Evolutionary conservation across 2,329 filamentous ascomycete genomes (phyloP), one percentile per base, ranked within the genome.

Genomic region (Xylaria sp.): DNA sequence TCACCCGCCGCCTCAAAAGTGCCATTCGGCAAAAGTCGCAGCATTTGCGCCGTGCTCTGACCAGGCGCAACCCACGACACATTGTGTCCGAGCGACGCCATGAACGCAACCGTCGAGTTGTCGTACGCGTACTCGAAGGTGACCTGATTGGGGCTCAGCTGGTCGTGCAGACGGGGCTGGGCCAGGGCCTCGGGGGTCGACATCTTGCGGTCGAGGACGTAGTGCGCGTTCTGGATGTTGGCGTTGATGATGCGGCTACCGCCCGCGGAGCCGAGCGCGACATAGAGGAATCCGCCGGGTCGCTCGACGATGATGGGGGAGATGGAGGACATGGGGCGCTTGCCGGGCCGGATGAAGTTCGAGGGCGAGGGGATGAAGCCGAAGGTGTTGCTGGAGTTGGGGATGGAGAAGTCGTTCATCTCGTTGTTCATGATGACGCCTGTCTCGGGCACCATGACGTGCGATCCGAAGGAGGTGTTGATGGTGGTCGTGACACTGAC

Each of bases 181-280:
- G 81, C 83, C 0, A 96, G 75, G 0, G 91, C 88, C 53, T 89
- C 78, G 0, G 77, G 72, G 0, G 85, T 78, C 0, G 80, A 85
- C 76, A 91, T 76, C 2, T 75, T 74, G 42, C 83, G 81, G 65
- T 95, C 91, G 0, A 97, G 76, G 0, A 92, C 81, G 66, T 92
- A 82, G 69, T 90, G 85, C 3, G 92, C 76, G 58, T 86, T 88
- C 73, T 94, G 91, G n/a, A 92, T 81, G 0, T 88, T 93, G 0
- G 90, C 78, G 0, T 91, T 95, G 68, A 91, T 93, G 72, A 96
- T 96, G 2, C 90, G 81, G 48, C 87, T 91, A 0, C 92, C 92
- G 1, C 92, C 92, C 0, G 92, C 91, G 0, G 90, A 85, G 2
- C 91, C 91, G 0, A 89, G 84, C 16, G 87, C 79, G 61, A 92